Percentiles rank a stretch among this genome's conserved stretches.
Conservation (phyloP, 495 filamentous ascomycete genomes). For the Penicilliopsis zonata region DNA sequence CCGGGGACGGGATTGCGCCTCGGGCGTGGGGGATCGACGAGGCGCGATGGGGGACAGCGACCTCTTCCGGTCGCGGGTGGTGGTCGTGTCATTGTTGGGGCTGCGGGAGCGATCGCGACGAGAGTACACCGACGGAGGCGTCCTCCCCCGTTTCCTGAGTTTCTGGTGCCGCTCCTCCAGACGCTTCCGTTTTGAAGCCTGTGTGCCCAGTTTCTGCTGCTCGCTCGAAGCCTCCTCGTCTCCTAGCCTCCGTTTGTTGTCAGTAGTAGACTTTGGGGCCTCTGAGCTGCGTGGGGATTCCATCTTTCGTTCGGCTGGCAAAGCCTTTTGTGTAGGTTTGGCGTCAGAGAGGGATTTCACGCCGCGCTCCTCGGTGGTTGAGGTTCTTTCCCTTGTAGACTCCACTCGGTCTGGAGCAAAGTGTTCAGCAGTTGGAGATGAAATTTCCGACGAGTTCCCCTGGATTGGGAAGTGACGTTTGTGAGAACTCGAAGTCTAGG, state of each 20-base stretch:
- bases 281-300: constrained; percentile 3
- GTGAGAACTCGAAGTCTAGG: too few species aligned
- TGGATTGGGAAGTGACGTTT: too few species aligned
- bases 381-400: too few species aligned
- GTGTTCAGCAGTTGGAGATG: too few species aligned
- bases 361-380: too few species aligned
- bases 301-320: background rate
- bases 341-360: too few species aligned
- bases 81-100: constrained; percentile 8
- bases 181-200: constrained; percentile 27
- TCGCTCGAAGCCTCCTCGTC: constrained; percentile 12
- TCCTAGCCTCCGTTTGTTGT: constrained; percentile 15
- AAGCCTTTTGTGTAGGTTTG: constrained; percentile 1
- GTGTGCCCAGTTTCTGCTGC: constrained; percentile 7
- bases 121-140: constrained; percentile 29
- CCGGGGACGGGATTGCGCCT: constrained; percentile 47
- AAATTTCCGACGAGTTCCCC: background rate
- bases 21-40: constrained; percentile 27
- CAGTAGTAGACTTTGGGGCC: constrained; percentile 2
- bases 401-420: too few species aligned
- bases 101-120: constrained; percentile 27
- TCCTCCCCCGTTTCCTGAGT: constrained; percentile 22
- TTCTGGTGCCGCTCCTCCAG: constrained; percentile 33
- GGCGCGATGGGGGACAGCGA: constrained; percentile 25
- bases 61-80: constrained; percentile 15